Conservation (phyloP, 768 basidiomycete species). For the Boletus huronensis region DNA sequence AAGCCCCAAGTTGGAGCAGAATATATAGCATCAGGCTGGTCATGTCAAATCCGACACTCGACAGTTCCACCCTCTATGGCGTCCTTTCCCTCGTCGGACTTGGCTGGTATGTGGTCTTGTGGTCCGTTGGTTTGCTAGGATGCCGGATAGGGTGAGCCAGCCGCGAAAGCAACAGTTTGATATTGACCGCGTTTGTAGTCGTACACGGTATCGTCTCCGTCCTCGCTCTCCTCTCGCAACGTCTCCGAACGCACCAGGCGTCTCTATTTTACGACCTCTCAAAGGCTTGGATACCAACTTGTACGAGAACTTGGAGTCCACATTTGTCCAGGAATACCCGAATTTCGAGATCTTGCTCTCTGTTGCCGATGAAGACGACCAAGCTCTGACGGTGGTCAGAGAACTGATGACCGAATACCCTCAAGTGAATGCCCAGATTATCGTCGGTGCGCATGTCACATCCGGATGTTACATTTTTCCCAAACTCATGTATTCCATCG, state of each 20-base stretch:
- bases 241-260: slow-evolving; percentile 68
- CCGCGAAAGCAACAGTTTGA: neutral
- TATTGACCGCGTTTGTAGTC: slow-evolving; percentile 42
- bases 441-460: slow-evolving; percentile 58
- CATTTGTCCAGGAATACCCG: slow-evolving; percentile 88
- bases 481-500: slow-evolving; percentile 1
- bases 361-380: slow-evolving; percentile 85
- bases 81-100: slow-evolving; percentile 40
- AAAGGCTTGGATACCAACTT: slow-evolving; percentile 95
- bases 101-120: slow-evolving; percentile 60
- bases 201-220: slow-evolving; percentile 67
- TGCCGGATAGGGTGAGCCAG: slow-evolving; percentile 63
- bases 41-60: slow-evolving; percentile 16
- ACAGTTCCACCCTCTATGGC: slow-evolving; percentile 3
- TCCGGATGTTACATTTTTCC: neutral
- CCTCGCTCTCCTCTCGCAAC: slow-evolving; percentile 59
- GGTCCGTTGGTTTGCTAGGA: slow-evolving; percentile 66
- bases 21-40: neutral
- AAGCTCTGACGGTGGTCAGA: slow-evolving; percentile 79
- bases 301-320: slow-evolving; percentile 93
- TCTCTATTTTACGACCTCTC: slow-evolving; percentile 90
- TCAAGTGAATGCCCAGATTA: slow-evolving; percentile 61
- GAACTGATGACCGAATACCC: slow-evolving; percentile 80
- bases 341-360: slow-evolving; percentile 90
- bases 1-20: neutral